Evolutionary conservation across 1,139 yeast genomes (phyloP), one percentile per base, ranked within the genome.

Genomic region (Candida labiduridarum): DNA sequence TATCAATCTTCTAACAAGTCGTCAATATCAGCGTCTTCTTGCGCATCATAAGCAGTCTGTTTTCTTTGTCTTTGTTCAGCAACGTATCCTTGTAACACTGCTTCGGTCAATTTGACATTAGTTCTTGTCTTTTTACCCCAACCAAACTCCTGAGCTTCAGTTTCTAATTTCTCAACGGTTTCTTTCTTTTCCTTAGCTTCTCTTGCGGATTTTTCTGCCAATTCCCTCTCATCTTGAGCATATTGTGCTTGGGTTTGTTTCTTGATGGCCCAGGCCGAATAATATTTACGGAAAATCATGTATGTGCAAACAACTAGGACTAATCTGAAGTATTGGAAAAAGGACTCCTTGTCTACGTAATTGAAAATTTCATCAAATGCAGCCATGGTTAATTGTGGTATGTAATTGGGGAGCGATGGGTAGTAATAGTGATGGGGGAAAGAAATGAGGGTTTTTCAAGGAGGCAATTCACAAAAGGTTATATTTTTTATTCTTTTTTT

Each of bases 91-190:
- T 83, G 82, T 45, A 86, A 72, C 18, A 77, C 57, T 45, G 78
- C 72, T 59, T 83, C 79, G 57, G 84, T 84, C 52, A 73, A 70
- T 67, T 81, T 79, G 44, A 80, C 83, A 50, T 64, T 74, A 57
- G 75, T 73, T 69, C 91, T 79, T 9, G 92, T 86, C 62, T 79
- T 78, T 64, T 86, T 87, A 50, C 94, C 94, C 90, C 91, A 87
- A 19, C 94, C 92, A 72, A 87, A 86, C 8, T 76, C 62, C 43
- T 72, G 64, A 44, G 83, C 80, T 59, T 77, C 82, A 18, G 58
- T 54, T 47, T 66, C 65, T 53, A 73, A 63, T 45, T 64, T 66
- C 47, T 70, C 70, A 44, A 62, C 65, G 35, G 59, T 58, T 47
- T 66, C 71, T 50, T 65, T 64, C 48, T 58, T 60, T 50, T 63